Base-by-base conservation (phyloP, 768 basidiomycete species). In the Psilocybe sp. region DNA sequence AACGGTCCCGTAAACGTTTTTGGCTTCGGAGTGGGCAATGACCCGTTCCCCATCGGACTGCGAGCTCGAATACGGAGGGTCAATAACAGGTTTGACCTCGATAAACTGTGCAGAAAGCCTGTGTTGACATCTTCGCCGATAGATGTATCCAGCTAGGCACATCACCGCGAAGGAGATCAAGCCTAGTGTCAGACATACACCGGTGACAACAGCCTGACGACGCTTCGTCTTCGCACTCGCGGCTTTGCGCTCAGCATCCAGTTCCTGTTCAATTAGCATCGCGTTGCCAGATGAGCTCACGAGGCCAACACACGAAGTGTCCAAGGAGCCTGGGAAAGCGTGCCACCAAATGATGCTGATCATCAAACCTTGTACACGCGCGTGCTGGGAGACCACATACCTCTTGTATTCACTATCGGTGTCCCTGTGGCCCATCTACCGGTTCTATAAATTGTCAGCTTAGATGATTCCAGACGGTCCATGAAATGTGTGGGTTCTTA, bases 341-440 rank as follows among this genome's bases (percentile, higher is more conserved):
- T 35, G 35, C 43, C 42, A 52, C 16, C 23, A 28, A 28, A 7
- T 19, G 40, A 35, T 23, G 37, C n/a, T 20, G 33, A 38, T 11
- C 18, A 55, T 16, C 33, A 28, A 28, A 28, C 23, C 36, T 14
- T 32, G n/a, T 10, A n/a, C 31, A 49, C 35, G 13, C 50, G 52
- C 2, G 72, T 35, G 1, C 52, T 52, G 12, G 48, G 1, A 13
- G 69, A 70, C 40, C 66, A 61, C 52, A 43, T 48, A 67, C 69
- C 69, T 49, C 46, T 47, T 3, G 70, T 71, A 15, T 51, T 53
- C 10, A 71, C 61, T 9, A 63, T 47, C 1, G 67, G 64, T 2
- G 64, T 65, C 28, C 68, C 67, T 3, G 48, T 52, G 13, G 70
- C 73, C 69, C 71, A 72, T 44, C 64, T 62, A n/a, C 73, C 75